Conservation (phyloP, 306 rosid genomes). For the Crataegus laevigata region DNA sequence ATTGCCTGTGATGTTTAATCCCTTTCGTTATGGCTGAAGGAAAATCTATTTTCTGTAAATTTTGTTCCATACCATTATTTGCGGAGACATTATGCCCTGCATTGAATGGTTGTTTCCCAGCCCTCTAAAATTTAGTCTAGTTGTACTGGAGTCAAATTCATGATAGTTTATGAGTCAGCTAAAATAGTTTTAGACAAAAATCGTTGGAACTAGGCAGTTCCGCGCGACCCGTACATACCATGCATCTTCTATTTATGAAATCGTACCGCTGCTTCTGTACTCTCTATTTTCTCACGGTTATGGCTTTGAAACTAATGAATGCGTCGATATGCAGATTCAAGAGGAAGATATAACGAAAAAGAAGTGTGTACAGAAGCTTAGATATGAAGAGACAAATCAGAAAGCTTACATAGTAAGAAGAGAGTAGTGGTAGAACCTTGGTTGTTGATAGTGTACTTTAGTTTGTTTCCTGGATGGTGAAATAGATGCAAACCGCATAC, state of each 20-base stretch:
- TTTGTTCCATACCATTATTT: background rate
- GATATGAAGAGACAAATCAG: background rate
- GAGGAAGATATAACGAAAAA: background rate
- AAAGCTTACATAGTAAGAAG: background rate
- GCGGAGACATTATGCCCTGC: too few relatives aligned
- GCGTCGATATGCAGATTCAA: constrained; percentile 17
- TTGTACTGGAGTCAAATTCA: too few relatives aligned
- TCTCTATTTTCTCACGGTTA: background rate
- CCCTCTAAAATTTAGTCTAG: too few relatives aligned
- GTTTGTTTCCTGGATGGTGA: background rate
- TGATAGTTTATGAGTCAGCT: too few relatives aligned
- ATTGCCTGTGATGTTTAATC: background rate
- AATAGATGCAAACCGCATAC: background rate
- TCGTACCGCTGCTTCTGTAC: background rate
- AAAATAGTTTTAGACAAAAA: background rate
- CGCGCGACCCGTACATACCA: background rate
- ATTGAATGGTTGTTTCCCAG: too few relatives aligned
- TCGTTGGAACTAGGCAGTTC: background rate
- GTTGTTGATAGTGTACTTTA: background rate
- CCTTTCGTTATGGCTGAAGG: background rate
- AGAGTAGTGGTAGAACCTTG: background rate
- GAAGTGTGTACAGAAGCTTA: constrained; percentile 10
- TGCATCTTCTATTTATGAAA: background rate
- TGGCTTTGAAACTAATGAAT: background rate
- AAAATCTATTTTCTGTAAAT: background rate